Percentiles rank a stretch among this genome's conserved stretches.
phyloP scores from a whole-genome alignment of 2,329 filamentous ascomycete genomes.

The Didymella arachidicola region DNA sequence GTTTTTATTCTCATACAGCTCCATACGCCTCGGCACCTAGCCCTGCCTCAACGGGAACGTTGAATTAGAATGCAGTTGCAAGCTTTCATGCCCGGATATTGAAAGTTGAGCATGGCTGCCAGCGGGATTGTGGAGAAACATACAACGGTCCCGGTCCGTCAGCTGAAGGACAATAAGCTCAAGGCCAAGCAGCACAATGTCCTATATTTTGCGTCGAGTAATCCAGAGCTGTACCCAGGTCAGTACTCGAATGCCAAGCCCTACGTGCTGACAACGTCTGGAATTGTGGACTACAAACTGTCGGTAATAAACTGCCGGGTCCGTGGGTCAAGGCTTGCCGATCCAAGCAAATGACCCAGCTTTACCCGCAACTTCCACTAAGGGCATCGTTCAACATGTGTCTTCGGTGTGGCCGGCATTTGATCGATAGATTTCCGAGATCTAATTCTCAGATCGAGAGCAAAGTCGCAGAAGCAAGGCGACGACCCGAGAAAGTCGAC shows the following conservation, averaged over 20 bases:
- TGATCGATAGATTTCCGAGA: not conserved
- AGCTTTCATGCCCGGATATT: constrained; percentile 1
- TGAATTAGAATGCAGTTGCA: not conserved
- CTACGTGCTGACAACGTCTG: constrained; percentile 1
- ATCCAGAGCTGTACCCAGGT: constrained; percentile 6
- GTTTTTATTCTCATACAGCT: not conserved
- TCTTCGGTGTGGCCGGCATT: constrained; percentile 4
- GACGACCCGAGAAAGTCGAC: not conserved
- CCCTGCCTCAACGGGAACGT: not conserved
- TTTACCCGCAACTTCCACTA: not conserved
- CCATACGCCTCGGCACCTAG: not conserved
- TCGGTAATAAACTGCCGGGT: not conserved
- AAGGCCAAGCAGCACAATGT: constrained; percentile 1
- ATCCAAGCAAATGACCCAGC: not conserved
- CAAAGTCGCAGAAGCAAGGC: not conserved
- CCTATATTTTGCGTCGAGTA: constrained; percentile 5
- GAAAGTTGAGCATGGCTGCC: constrained; percentile 1
- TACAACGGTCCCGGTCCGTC: not conserved
- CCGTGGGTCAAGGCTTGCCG: not conserved
- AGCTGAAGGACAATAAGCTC: constrained; percentile 5
- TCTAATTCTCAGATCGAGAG: not conserved
- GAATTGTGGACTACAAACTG: constrained; percentile 2
- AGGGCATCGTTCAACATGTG: not conserved
- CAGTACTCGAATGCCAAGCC: not conserved
- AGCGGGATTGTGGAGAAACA: not conserved